phyloP scores from a whole-genome alignment of 305 asterid species.

The Fraxinus sp. region DNA sequence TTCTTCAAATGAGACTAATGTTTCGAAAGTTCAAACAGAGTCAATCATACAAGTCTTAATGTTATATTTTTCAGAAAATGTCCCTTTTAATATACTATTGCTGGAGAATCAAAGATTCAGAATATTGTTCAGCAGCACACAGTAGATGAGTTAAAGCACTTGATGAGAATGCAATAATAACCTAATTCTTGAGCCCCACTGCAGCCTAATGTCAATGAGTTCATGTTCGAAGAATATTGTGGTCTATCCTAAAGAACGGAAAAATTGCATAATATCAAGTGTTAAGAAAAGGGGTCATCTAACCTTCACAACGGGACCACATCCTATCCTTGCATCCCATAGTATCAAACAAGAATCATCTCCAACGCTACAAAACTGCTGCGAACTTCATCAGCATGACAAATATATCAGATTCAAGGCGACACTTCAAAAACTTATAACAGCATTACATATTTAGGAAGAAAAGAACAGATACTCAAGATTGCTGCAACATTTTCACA shows the following conservation, averaged over 20 bases:
- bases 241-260: neutral
- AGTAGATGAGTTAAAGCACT: neutral
- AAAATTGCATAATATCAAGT: neutral
- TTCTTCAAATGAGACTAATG: neutral
- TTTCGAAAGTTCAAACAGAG: neutral
- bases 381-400: slow-evolving; percentile 55
- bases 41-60: neutral
- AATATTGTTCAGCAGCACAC: neutral
- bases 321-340: slow-evolving; percentile 91
- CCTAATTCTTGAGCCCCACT: neutral
- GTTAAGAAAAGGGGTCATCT: slow-evolving; percentile 27
- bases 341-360: slow-evolving; percentile 95
- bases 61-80: neutral
- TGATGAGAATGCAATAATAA: neutral
- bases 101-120: neutral
- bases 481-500: neutral
- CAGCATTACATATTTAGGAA: neutral
- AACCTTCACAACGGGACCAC: slow-evolving; percentile 75
- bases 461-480: neutral
- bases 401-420: slow-evolving; percentile 28
- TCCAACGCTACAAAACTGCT: slow-evolving; percentile 98
- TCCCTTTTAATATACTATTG: neutral
- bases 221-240: neutral
- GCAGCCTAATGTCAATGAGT: neutral
- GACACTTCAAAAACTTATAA: slow-evolving; percentile 18